phyloP scores from a whole-genome alignment of 768 basidiomycete genomes.

The Boletellus ananas region DNA sequence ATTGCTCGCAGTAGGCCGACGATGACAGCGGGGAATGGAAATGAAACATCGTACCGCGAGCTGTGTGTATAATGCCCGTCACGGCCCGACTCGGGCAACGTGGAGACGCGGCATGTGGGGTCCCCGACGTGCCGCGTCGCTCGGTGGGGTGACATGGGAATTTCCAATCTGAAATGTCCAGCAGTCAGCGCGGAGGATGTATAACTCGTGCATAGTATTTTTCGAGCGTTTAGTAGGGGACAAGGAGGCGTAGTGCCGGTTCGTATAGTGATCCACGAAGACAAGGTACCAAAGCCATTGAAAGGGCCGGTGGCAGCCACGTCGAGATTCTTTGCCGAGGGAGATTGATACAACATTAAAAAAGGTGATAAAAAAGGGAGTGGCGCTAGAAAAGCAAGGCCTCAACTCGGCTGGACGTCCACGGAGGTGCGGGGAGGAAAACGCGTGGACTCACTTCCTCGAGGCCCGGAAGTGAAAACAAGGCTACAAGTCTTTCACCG shows the following conservation, averaged over 20 bases:
- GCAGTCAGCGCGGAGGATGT: not conserved
- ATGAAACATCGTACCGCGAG: too few species aligned
- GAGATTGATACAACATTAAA: slow-evolving; percentile 11
- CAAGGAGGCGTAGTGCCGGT: not conserved
- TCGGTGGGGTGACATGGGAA: too few species aligned
- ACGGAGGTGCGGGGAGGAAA: not conserved
- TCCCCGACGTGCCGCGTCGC: too few species aligned
- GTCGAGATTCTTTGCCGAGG: not conserved
- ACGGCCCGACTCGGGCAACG: too few species aligned
- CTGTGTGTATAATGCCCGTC: too few species aligned
- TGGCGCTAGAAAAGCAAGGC: not conserved
- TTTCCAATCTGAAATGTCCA: too few species aligned
- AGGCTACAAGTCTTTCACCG: slow-evolving; percentile 25
- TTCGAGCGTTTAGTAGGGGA: not conserved
- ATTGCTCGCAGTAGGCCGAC: too few species aligned
- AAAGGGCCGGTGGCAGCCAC: not conserved
- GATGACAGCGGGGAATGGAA: too few species aligned
- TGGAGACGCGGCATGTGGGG: too few species aligned
- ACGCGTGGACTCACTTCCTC: slow-evolving; percentile 11
- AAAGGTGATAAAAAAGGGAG: not conserved
- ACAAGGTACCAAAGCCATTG: not conserved
- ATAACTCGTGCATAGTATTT: slow-evolving; percentile 7
- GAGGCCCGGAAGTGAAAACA: not conserved
- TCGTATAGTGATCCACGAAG: not conserved
- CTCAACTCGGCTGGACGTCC: slow-evolving; percentile 3